A percentile compares a stretch with the other conserved stretches of the same genome.
Conservation (phyloP, 2,329 filamentous ascomycete species). For the Cordyceps javanica region DNA sequence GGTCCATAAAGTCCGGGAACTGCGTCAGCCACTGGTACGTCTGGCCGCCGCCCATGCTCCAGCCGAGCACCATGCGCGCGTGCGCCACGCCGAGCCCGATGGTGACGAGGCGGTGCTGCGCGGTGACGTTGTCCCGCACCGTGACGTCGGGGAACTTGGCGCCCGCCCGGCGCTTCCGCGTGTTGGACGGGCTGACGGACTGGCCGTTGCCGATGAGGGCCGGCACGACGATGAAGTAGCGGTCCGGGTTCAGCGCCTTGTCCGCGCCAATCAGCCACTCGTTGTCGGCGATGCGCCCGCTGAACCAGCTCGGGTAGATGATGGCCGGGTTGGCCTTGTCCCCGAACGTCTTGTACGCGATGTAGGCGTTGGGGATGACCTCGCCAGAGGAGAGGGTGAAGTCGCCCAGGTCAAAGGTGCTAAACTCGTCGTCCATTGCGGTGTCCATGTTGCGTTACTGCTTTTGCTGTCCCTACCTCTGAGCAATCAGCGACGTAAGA, state of each 20-base stretch:
- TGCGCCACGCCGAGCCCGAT: conserved; percentile 34
- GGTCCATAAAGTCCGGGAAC: conserved; percentile 41
- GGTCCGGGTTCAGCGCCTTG: conserved; percentile 55
- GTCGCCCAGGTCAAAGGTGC: conserved; percentile 55
- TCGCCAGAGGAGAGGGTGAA: conserved; percentile 61
- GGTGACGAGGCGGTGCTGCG: conserved; percentile 39
- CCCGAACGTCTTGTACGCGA: conserved; percentile 75
- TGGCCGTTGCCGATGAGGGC: conserved; percentile 49
- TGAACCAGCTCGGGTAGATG: conserved; percentile 73
- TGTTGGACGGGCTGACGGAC: conserved; percentile 47
- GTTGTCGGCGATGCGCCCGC: conserved; percentile 58
- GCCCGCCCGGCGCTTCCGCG: conserved; percentile 21
- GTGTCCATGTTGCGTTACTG: background rate
- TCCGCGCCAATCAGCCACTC: conserved; percentile 65
- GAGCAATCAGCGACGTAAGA: too few relatives aligned
- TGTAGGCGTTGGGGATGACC: conserved; percentile 56
- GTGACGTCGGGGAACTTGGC: conserved; percentile 37
- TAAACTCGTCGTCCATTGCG: conserved; percentile 11
- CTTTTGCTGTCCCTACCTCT: background rate
- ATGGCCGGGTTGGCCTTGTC: conserved; percentile 55
- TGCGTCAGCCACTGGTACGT: conserved; percentile 46
- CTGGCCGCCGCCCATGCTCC: conserved; percentile 51
- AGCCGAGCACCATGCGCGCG: conserved; percentile 44
- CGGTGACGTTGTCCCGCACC: conserved; percentile 45
- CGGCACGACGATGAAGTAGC: conserved; percentile 44